Evolutionary conservation across 768 basidiomycete genomes (phyloP).

Genomic region (Mycena indigotica): DNA sequence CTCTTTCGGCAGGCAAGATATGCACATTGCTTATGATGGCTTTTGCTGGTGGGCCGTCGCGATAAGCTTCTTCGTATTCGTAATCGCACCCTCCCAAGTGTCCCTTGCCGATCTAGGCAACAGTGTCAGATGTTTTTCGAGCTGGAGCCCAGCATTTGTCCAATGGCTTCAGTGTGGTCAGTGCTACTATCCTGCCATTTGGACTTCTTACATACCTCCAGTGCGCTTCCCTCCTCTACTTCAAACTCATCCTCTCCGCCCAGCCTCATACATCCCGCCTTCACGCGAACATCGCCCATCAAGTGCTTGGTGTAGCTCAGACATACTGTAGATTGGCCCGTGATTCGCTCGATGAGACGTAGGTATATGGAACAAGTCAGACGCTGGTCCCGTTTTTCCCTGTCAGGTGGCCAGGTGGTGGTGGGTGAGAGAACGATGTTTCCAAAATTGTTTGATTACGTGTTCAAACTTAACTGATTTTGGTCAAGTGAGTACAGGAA

Average conservation of each 20-base stretch:
- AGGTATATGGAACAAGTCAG: constrained; percentile 69
- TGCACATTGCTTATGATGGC: too few species aligned
- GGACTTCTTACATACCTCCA: constrained; percentile 67
- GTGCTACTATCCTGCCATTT: constrained; percentile 63
- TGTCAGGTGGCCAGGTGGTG: constrained; percentile 61
- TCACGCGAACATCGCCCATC: constrained; percentile 74
- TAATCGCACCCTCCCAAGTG: constrained; percentile 70
- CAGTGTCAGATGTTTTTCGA: constrained; percentile 45
- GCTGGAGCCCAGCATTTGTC: constrained; percentile 52
- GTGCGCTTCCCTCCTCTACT: constrained; percentile 56
- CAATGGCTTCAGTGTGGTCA: constrained; percentile 56
- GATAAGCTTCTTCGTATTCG: constrained; percentile 58
- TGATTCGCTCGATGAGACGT: constrained; percentile 49
- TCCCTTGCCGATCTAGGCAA: constrained; percentile 43
- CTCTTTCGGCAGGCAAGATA: too few species aligned
- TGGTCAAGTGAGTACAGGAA: background rate
- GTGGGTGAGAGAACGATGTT: constrained; percentile 46
- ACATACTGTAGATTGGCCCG: constrained; percentile 53
- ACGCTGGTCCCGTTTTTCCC: constrained; percentile 75
- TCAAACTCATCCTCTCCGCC: constrained; percentile 78
- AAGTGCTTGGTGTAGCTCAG: constrained; percentile 58
- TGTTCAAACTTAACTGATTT: too few species aligned
- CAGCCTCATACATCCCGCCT: constrained; percentile 63
- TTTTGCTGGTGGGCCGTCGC: constrained; percentile 37
- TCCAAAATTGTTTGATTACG: too few species aligned